Evolutionary conservation across 108 stramenopile species (phyloP).

Genomic region (Skeletonema marinoi): DNA sequence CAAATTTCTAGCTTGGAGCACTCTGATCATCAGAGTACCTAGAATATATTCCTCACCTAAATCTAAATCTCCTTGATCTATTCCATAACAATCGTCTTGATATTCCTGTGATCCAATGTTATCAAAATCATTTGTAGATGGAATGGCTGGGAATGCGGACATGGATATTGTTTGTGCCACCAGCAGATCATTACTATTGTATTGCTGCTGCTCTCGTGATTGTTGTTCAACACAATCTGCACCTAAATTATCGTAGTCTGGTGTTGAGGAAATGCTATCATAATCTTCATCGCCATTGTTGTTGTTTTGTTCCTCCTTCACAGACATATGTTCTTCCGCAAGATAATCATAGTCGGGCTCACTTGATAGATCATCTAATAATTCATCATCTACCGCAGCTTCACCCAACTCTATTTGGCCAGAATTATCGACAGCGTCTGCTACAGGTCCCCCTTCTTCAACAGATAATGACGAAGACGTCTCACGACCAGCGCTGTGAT

Average conservation of each 20-base stretch:
- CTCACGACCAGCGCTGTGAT: conserved; percentile 27
- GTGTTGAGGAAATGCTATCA: conserved; percentile 9
- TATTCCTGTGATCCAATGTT: neutral
- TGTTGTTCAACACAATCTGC: neutral
- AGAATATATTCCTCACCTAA: conserved; percentile 62
- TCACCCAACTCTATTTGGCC: neutral
- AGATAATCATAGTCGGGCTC: conserved; percentile 34
- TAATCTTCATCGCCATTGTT: neutral
- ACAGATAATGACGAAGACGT: neutral
- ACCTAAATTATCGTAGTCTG: conserved; percentile 39
- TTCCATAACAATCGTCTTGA: neutral
- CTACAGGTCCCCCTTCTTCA: neutral
- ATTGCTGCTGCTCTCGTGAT: neutral
- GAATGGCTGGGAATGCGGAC: neutral
- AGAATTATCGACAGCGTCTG: neutral
- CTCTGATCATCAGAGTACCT: conserved; percentile 81
- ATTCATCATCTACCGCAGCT: neutral
- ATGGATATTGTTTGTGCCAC: neutral
- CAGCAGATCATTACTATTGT: neutral
- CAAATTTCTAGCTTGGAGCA: conserved; percentile 78
- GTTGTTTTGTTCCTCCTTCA: neutral
- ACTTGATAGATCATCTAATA: neutral
- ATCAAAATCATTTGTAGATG: neutral
- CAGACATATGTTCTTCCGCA: neutral
- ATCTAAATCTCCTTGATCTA: conserved; percentile 3